These are phyloP conservation scores for Penicillium ochrochloron DNA, from an alignment of 495 filamentous ascomycete genomes.

Conservation along the genomic window DNA sequence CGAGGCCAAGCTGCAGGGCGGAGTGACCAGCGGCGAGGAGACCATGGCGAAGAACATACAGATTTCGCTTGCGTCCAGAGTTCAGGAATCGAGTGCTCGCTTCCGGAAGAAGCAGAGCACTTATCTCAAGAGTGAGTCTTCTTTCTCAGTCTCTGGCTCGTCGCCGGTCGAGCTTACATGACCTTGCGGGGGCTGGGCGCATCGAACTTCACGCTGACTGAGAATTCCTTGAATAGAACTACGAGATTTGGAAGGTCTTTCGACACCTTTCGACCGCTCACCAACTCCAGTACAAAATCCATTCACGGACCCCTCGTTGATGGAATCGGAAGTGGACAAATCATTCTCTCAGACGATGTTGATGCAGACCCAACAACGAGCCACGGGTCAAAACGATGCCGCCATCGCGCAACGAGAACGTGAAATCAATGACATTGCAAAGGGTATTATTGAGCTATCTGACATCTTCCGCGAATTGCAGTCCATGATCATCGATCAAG, in stretches of 20 bases:
- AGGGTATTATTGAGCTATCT: constrained; percentile 94
- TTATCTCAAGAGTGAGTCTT: constrained; percentile 82
- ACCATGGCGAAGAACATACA: constrained; percentile 96
- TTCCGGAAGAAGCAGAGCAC: constrained; percentile 97
- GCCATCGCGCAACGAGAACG: constrained; percentile 89
- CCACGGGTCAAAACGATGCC: constrained; percentile 76
- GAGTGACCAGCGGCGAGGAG: constrained; percentile 79
- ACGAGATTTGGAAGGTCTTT: constrained; percentile 72
- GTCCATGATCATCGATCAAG: constrained; percentile 96
- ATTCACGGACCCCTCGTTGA: constrained; percentile 77
- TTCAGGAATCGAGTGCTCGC: constrained; percentile 88
- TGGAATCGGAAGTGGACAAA: constrained; percentile 89
- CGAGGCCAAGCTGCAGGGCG: constrained; percentile 68
- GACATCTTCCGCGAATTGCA: constrained; percentile 97
- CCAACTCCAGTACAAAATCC: constrained; percentile 68
- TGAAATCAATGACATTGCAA: constrained; percentile 97
- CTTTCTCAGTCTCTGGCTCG: not conserved
- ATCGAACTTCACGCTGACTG: constrained; percentile 15
- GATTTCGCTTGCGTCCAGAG: constrained; percentile 81
- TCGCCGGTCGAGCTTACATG: not conserved
- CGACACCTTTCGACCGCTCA: constrained; percentile 63
- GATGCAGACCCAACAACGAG: constrained; percentile 70
- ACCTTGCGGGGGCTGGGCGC: not conserved
- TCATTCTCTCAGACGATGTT: constrained; percentile 89
- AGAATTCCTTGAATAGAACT: constrained; percentile 63